Conservation (phyloP, 495 filamentous ascomycete genomes). For the Penicillium antarcticum region DNA sequence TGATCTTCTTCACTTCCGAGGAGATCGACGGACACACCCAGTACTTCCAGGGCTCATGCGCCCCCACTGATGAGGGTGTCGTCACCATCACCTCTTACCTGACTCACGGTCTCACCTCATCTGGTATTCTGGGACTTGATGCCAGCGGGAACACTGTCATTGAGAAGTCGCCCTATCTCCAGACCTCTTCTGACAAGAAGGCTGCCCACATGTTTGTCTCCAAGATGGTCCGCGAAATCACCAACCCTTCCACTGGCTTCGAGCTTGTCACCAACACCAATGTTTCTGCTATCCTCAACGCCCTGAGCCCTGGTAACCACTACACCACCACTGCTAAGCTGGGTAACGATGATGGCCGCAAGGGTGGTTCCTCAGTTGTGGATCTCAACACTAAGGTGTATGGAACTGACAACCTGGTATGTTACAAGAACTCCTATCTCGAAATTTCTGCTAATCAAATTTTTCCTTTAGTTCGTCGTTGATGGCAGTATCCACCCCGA, state of each 20-base stretch:
- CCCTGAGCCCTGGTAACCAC: constrained; percentile 60
- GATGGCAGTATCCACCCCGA: constrained; percentile 44
- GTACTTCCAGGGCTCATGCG: constrained; percentile 33
- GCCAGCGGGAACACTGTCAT: constrained; percentile 57
- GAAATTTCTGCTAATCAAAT: background rate
- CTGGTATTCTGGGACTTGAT: constrained; percentile 59
- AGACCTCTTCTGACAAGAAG: constrained; percentile 19
- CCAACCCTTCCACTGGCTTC: constrained; percentile 48
- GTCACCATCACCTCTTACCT: constrained; percentile 37
- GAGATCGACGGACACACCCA: constrained; percentile 21
- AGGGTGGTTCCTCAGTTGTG: constrained; percentile 64
- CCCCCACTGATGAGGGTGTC: constrained; percentile 18
- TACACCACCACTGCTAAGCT: constrained; percentile 67
- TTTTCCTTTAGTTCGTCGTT: constrained; percentile 25
- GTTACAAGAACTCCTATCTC: background rate
- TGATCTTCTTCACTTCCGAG: constrained; percentile 29
- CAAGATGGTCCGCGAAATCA: constrained; percentile 49
- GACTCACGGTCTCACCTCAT: constrained; percentile 42
- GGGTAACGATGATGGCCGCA: constrained; percentile 63
- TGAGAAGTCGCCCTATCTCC: constrained; percentile 39
- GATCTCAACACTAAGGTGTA: constrained; percentile 68
- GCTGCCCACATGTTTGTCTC: constrained; percentile 39
- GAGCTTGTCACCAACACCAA: constrained; percentile 54
- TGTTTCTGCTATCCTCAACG: constrained; percentile 43
- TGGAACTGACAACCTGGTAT: constrained; percentile 63